A percentile compares a stretch with the other conserved stretches of the same genome.
Evolutionary conservation across 768 basidiomycete species (phyloP).

Genomic region (Hemileccinum impolitum): DNA sequence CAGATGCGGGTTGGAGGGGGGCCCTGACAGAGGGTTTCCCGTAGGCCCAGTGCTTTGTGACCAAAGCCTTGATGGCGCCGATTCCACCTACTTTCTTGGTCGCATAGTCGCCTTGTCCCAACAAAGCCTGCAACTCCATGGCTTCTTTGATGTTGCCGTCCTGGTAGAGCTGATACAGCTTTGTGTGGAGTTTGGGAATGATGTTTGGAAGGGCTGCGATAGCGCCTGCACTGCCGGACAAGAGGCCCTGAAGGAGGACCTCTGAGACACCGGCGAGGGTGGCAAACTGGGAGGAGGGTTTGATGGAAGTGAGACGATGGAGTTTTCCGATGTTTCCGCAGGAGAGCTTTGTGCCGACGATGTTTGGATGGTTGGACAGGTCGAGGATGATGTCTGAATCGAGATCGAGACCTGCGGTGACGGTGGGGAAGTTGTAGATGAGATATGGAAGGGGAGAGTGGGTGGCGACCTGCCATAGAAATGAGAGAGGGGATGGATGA

Average conservation of each 20-base stretch:
- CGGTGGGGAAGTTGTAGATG: slow-evolving; percentile 85
- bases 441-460: slow-evolving; percentile 66
- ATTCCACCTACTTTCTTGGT: slow-evolving; percentile 62
- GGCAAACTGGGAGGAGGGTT: slow-evolving; percentile 52
- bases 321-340: slow-evolving; percentile 85
- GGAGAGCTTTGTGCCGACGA: slow-evolving; percentile 82
- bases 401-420: slow-evolving; percentile 79
- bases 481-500: neutral
- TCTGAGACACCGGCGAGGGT: slow-evolving; percentile 78
- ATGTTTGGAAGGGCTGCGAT: slow-evolving; percentile 66
- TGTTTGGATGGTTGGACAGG: slow-evolving; percentile 76
- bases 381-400: slow-evolving; percentile 72
- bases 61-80: slow-evolving; percentile 61
- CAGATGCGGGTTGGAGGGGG: slow-evolving; percentile 44
- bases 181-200: slow-evolving; percentile 54
- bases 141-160: slow-evolving; percentile 58
- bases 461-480: slow-evolving; percentile 53
- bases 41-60: slow-evolving; percentile 63
- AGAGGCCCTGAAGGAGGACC: slow-evolving; percentile 58
- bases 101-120: slow-evolving; percentile 69
- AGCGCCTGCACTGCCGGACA: slow-evolving; percentile 59
- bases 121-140: slow-evolving; percentile 53
- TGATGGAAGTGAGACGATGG: slow-evolving; percentile 63
- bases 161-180: slow-evolving; percentile 46
- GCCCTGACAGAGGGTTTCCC: slow-evolving; percentile 48